Evolutionary conservation across 1,139 yeast genomes (phyloP).

Genomic region (Kodamaea anthophila): DNA sequence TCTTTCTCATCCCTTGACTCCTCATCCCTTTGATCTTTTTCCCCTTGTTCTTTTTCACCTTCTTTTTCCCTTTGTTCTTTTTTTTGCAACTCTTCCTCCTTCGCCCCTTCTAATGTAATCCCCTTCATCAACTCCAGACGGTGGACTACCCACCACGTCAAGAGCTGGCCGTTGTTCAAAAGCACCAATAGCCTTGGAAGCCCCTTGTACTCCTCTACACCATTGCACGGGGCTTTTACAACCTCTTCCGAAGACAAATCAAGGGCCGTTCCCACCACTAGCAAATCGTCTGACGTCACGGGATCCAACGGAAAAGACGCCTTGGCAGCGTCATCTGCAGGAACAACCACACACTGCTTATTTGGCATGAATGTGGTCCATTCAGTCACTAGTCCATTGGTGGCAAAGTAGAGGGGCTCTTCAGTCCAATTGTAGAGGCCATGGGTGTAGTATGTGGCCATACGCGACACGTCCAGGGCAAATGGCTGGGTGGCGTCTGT

Average conservation of each 20-base stretch:
- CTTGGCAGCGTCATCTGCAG: conserved; percentile 60
- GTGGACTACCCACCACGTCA: conserved; percentile 58
- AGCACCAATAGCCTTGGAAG: conserved; percentile 61
- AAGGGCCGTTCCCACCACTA: conserved; percentile 62
- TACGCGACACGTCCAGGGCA: conserved; percentile 43
- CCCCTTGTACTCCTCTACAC: conserved; percentile 46
- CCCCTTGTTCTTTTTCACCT: not conserved
- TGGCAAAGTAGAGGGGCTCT: conserved; percentile 31
- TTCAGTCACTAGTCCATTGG: conserved; percentile 53
- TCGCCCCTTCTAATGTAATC: conserved; percentile 10
- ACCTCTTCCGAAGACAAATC: conserved; percentile 40
- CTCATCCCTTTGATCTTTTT: not conserved
- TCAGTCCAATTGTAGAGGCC: conserved; percentile 40
- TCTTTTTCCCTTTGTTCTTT: not conserved
- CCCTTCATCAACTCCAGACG: conserved; percentile 9
- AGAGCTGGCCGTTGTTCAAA: conserved; percentile 55
- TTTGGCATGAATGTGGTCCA: conserved; percentile 23
- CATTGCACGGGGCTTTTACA: conserved; percentile 50
- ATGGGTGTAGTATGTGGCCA: conserved; percentile 42
- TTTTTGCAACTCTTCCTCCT: conserved; percentile 1
- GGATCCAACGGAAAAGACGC: conserved; percentile 69
- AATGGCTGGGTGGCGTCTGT: conserved; percentile 55
- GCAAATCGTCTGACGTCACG: conserved; percentile 58
- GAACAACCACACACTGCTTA: conserved; percentile 15
- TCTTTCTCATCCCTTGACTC: too few relatives aligned